A percentile compares a stretch with the other conserved stretches of the same genome.
Evolutionary conservation across 495 filamentous ascomycete genomes (phyloP).

Genomic region (Staphylotrichum longicolle): DNA sequence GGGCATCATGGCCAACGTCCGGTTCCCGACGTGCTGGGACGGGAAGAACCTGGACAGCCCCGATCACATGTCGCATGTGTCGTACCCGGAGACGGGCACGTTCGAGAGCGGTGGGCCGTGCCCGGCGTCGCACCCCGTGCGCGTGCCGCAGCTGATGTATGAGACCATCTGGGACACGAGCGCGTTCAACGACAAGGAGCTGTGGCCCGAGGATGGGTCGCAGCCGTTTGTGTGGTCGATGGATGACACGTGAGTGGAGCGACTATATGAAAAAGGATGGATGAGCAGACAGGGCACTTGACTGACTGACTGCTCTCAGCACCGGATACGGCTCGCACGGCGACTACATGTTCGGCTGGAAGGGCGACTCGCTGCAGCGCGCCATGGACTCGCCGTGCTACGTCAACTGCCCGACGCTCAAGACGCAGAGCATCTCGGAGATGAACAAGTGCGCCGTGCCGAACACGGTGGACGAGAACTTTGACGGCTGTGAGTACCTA

Average conservation of each 20-base stretch:
- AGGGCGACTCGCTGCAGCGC: conserved; percentile 40
- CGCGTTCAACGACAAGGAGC: conserved; percentile 36
- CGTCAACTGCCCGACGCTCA: conserved; percentile 40
- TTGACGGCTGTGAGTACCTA: conserved; percentile 24
- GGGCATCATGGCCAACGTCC: conserved; percentile 42
- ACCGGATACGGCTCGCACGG: conserved; percentile 40
- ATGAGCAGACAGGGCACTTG: no score
- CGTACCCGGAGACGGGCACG: conserved; percentile 37
- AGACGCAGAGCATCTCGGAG: conserved; percentile 32
- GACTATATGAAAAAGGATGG: background rate
- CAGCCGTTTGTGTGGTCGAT: conserved; percentile 50
- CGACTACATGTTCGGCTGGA: conserved; percentile 46
- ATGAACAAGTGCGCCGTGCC: conserved; percentile 39
- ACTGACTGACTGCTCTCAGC: background rate
- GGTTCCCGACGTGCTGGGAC: conserved; percentile 38
- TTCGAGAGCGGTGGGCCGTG: conserved; percentile 36
- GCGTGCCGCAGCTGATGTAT: conserved; percentile 41
- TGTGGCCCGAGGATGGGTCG: conserved; percentile 44
- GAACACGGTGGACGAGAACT: conserved; percentile 25
- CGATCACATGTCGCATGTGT: conserved; percentile 43
- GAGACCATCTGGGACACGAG: conserved; percentile 45
- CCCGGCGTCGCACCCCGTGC: conserved; percentile 37
- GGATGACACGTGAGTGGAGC: conserved; percentile 1
- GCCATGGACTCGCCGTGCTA: conserved; percentile 42
- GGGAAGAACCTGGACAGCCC: conserved; percentile 36